A percentile compares a stretch with the other conserved stretches of the same genome.
Evolutionary conservation across 495 filamentous ascomycete species (phyloP).

Genomic region (Daldinia grandis): DNA sequence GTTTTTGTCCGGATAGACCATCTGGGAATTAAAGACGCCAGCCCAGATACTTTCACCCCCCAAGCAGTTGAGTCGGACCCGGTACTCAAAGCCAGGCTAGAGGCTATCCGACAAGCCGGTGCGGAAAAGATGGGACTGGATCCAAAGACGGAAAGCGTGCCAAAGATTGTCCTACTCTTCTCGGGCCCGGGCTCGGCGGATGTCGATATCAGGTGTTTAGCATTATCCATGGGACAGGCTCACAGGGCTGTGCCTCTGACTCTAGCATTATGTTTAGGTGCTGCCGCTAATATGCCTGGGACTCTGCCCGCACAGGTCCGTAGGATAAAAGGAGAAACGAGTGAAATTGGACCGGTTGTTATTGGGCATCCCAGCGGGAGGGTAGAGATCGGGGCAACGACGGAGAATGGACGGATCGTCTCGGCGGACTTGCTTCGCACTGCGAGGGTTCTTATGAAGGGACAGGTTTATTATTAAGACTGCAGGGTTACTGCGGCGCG

Average conservation of each 20-base stretch:
- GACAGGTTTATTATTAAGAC: constrained; percentile 60
- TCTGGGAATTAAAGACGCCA: constrained; percentile 50
- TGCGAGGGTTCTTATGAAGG: constrained; percentile 65
- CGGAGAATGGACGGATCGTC: constrained; percentile 51
- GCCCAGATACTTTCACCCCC: constrained; percentile 58
- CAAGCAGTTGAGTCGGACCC: constrained; percentile 60
- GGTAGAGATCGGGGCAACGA: constrained; percentile 62
- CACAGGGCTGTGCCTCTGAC: constrained; percentile 72
- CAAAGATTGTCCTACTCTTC: constrained; percentile 72
- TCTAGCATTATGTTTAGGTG: constrained; percentile 66
- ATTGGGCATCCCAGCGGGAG: constrained; percentile 70
- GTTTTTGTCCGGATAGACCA: constrained; percentile 67
- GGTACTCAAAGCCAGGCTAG: constrained; percentile 60
- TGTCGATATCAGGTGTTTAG: constrained; percentile 57
- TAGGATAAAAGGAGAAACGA: constrained; percentile 32
- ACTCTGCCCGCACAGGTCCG: constrained; percentile 55
- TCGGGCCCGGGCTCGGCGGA: constrained; percentile 17
- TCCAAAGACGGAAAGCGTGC: constrained; percentile 64
- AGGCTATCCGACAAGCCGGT: constrained; percentile 67
- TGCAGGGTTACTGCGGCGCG: background rate
- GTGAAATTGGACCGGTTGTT: constrained; percentile 51
- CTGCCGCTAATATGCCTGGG: constrained; percentile 61
- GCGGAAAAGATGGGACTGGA: constrained; percentile 71
- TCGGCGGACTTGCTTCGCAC: constrained; percentile 63
- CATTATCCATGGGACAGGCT: constrained; percentile 64